Base-by-base conservation (phyloP, 1,284 basidiomycete genomes). In the Trichosporon coremiiforme region DNA sequence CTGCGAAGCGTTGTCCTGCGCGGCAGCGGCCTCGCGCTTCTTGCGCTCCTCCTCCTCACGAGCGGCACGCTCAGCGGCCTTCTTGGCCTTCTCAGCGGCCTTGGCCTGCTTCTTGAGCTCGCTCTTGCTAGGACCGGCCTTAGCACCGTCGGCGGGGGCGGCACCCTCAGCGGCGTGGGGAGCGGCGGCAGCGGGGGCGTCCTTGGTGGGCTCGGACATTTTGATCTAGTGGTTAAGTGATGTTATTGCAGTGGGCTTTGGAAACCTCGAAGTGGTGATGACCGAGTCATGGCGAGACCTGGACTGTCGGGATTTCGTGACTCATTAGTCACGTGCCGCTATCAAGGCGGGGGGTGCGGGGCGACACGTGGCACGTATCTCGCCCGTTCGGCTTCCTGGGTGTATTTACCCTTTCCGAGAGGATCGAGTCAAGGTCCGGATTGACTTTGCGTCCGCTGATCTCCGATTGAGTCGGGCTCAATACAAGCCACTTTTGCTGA, bases 101-200 rank as follows among this genome's bases (percentile, higher is more conserved):
- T 96, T 97, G 35, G 92, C 92, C 38, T 90, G 88, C 85, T 95
- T 97, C 86, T 98, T 98, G 74, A 95, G 85, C 79, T 96, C 94
- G 80, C 87, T 94, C 85, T 98, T 98, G 70, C 91, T 90, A 7
- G 91, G 90, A 35, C 79, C 81, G 67, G 76, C 74, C 64, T 79
- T 67, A 41, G 71, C 75, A 17, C 68, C 72, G 38, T 67, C 73
- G 64, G 72, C 69, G 15, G 69, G 57, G 9, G 66, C 64, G 20
- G 70, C 53, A 17, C 67, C 55, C 17, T 70, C 70, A 47, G 68
- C 57, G 33, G 69, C 70, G 20, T 71, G 45, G 17, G 70, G 63
- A n/a, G 68, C 53, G 13, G 68, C 68, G 15, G 57, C 55, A 7
- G 66, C 57, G 13, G 66, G 70, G 36, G 67, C 50, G 55, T 69